Evolutionary conservation across 2,329 filamentous ascomycete species (phyloP), one percentile per base, ranked within the genome.

Genomic region (Botrytis paeoniae): DNA sequence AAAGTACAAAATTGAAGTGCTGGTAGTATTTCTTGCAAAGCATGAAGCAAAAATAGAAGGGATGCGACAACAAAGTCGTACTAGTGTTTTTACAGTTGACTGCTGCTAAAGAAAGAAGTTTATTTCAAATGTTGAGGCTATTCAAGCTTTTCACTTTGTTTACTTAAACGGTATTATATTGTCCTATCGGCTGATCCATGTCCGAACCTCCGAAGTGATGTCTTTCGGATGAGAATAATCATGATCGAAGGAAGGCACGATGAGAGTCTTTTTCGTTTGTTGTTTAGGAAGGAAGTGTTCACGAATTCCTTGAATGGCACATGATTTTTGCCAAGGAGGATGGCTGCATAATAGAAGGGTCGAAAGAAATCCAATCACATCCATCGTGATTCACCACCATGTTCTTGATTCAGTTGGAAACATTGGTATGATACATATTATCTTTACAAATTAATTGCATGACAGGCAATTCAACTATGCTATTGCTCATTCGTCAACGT

Each of bases 401-500:
- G 7, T 35, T 45, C 41, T 22, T 68, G 39, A 32, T 41, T 25
- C 25, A 41, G 16, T 35, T 41, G 25, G 25, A 41, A 25, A 41
- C 9, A 7, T 22, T 32, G 25, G 7, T 68, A 22, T 18, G 18
- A n/a, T 18, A 20, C 4, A 39, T 7, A 41, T 22, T 22, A 39
- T 29, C 37, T 25, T 16, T 41, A 39, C 0, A 32, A 18, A 1
- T 41, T 1, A 10, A 68, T 54, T 41, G 8, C 9, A 39, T 66
- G 16, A 16, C 35, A 66, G 35, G 25, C 35, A 66, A 22, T 20
- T 6, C 22, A 18, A 29, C 22, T 39, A 51, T 54, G 9, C 14
- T n/a, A 54, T 37, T 6, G 22, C 41, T 62, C 57, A 63, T 63
- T 70, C 74, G 70, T 77, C 76, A 65, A 78, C 75, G 70, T 77